Base-by-base conservation (phyloP, 352 stramenopile genomes). In the Bremia lactucae region DNA sequence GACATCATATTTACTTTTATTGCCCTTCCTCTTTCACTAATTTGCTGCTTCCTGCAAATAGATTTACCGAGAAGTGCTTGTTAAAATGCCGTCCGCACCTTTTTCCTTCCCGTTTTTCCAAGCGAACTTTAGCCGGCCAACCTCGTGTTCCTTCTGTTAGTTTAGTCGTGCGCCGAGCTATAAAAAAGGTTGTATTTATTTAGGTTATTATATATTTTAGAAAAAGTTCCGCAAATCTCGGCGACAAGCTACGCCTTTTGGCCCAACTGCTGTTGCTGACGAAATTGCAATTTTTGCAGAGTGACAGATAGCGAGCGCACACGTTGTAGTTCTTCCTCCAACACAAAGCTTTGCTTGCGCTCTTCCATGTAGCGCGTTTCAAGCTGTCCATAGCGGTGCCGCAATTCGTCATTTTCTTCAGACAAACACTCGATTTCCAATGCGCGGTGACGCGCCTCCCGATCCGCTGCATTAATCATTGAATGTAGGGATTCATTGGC, bases 391-490 rank as follows among this genome's bases (percentile, higher is more conserved):
- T 59, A 84, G 5, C 69, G 73, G 31, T 74, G 68, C 7, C 70
- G 60, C n/a, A 87, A 55, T 35, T 80, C 67, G 36, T 86, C 71
- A 50, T 87, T 90, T 43, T 90, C 77, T 49, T 87, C 72, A 25
- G 66, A 78, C 22, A 90, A 54, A 31, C 59, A 84, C 28, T 87
- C 72, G 19, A 81, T 71, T 59, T 87, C 72, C 54, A 85, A 65
- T 10, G 55, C 62, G 10, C 62, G 68, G 19, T 87, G 65, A 25
- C 72, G 62, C 1, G 68, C 65, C 13, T 87, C 74, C 22, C 73
- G 62, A 37, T 90, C 75, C 4, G 74, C 55, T 26, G 79, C 47
- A 31, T 62, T 68, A 22, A 90, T 52, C 25, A 85, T 36, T 21
- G 59, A 62, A 46, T 87, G 72, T 4, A 90, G 49, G 16, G 70